Percentiles rank a stretch among this genome's conserved stretches.
Evolutionary conservation across 805 yeast species (phyloP).

Genomic region (Metschnikowia arizonensis): DNA sequence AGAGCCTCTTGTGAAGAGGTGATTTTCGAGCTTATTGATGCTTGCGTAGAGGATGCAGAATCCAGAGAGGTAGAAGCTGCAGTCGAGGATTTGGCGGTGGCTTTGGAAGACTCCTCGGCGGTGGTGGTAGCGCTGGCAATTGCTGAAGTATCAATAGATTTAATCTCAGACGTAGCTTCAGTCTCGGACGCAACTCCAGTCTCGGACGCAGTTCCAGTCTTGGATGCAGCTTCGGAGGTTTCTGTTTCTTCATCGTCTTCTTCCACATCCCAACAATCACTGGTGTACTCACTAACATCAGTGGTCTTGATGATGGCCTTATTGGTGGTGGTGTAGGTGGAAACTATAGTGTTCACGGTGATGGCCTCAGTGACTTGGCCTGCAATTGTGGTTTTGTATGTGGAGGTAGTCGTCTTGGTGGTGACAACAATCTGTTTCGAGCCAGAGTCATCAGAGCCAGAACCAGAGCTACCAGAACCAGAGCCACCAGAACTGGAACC

Average conservation of each 20-base stretch:
- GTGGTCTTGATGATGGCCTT: constrained; percentile 6
- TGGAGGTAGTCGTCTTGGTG: constrained; percentile 11
- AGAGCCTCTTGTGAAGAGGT: neutral
- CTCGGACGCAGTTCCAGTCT: constrained; percentile 4
- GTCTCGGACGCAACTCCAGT: constrained; percentile 4
- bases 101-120: neutral
- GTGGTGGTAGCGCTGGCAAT: neutral
- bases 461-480: constrained; percentile 4
- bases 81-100: neutral
- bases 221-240: constrained; percentile 1
- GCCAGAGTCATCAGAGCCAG: constrained; percentile 5
- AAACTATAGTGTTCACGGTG: constrained; percentile 8
- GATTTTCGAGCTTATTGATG: neutral
- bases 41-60: neutral
- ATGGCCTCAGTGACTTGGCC: constrained; percentile 13
- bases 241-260: constrained; percentile 11
- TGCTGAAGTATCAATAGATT: neutral
- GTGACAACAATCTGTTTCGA: constrained; percentile 10
- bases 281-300: constrained; percentile 9
- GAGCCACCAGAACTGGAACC: constrained; percentile 1
- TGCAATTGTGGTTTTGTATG: constrained; percentile 14
- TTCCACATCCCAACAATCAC: constrained; percentile 15
- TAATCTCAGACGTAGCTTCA: constrained; percentile 3
- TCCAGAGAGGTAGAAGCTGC: neutral
- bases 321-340: constrained; percentile 12